Percentiles rank a stretch among this genome's conserved stretches.
phyloP scores from a whole-genome alignment of 1,284 basidiomycete species.

The Sutorius eximius region DNA sequence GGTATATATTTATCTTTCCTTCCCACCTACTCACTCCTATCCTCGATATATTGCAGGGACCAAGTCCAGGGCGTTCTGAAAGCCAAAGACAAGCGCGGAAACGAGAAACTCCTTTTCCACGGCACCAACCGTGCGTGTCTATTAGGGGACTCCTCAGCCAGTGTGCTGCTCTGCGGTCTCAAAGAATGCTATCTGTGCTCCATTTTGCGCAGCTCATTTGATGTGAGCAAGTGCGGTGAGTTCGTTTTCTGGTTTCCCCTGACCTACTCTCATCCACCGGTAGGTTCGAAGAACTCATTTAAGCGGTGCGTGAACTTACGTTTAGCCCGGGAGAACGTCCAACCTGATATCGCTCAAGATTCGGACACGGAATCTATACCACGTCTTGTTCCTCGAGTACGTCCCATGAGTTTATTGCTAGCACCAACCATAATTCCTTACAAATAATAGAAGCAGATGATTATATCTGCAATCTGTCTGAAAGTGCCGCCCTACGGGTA shows the following conservation, averaged over 20 bases:
- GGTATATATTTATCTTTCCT: constrained; percentile 35
- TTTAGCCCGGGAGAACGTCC: not conserved
- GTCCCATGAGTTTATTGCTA: constrained; percentile 16
- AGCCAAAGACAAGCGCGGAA: constrained; percentile 37
- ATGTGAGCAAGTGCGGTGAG: constrained; percentile 53
- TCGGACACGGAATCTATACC: constrained; percentile 62
- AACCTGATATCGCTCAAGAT: constrained; percentile 37
- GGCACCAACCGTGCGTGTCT: constrained; percentile 56
- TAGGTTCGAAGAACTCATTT: constrained; percentile 56
- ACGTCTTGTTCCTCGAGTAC: constrained; percentile 61
- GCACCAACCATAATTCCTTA: constrained; percentile 1
- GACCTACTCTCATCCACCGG: constrained; percentile 5
- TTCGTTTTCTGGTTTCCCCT: constrained; percentile 5
- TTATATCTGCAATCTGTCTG: constrained; percentile 45
- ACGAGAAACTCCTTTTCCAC: constrained; percentile 60
- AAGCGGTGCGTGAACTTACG: constrained; percentile 37
- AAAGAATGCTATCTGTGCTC: constrained; percentile 51
- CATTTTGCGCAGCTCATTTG: constrained; percentile 55
- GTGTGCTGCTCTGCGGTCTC: constrained; percentile 46
- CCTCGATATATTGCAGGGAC: constrained; percentile 21
- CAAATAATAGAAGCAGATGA: constrained; percentile 56
- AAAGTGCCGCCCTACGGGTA: constrained; percentile 42
- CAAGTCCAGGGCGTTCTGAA: constrained; percentile 28
- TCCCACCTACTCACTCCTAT: constrained; percentile 2
- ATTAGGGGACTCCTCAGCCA: constrained; percentile 48